Evolutionary conservation across 1,284 basidiomycete genomes (phyloP).

Genomic region (Rhizoctonia solani): DNA sequence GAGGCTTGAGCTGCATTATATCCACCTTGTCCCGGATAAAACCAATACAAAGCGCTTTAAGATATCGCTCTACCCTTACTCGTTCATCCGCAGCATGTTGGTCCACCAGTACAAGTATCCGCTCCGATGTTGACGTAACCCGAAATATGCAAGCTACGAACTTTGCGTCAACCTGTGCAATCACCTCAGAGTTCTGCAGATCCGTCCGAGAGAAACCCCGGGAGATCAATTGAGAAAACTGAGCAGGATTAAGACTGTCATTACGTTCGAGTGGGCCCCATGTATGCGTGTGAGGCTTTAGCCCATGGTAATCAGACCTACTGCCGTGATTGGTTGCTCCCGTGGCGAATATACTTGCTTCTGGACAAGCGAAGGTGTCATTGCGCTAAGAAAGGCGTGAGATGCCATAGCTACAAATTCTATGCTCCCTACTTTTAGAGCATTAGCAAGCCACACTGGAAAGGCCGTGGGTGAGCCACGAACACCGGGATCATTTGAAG

Average conservation of each 20-base stretch:
- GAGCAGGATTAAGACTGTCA: not conserved
- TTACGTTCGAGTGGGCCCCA: not conserved
- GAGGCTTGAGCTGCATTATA: slow-evolving; percentile 50
- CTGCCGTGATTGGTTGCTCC: not conserved
- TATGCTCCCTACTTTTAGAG: slow-evolving; percentile 12
- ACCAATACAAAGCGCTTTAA: slow-evolving; percentile 66
- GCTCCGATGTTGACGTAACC: slow-evolving; percentile 44
- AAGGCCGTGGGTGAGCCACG: not conserved
- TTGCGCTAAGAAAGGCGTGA: not conserved
- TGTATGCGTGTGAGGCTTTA: slow-evolving; percentile 1
- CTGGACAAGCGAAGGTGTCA: not conserved
- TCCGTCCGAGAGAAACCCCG: slow-evolving; percentile 55
- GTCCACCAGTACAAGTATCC: slow-evolving; percentile 74
- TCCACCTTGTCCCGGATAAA: slow-evolving; percentile 53
- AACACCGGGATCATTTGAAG: too few species aligned
- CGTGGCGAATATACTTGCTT: not conserved
- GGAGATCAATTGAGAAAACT: slow-evolving; percentile 9
- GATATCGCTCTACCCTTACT: slow-evolving; percentile 81
- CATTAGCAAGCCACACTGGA: slow-evolving; percentile 14
- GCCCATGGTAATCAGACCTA: not conserved
- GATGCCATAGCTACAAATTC: not conserved
- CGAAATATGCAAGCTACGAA: slow-evolving; percentile 73
- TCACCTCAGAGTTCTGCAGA: slow-evolving; percentile 59
- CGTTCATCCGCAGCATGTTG: slow-evolving; percentile 97
- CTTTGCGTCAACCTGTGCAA: slow-evolving; percentile 87